Percentiles rank a stretch among this genome's conserved stretches.
phyloP scores from a whole-genome alignment of 2,329 filamentous ascomycete genomes.

The Pleoardoris graminearum region DNA sequence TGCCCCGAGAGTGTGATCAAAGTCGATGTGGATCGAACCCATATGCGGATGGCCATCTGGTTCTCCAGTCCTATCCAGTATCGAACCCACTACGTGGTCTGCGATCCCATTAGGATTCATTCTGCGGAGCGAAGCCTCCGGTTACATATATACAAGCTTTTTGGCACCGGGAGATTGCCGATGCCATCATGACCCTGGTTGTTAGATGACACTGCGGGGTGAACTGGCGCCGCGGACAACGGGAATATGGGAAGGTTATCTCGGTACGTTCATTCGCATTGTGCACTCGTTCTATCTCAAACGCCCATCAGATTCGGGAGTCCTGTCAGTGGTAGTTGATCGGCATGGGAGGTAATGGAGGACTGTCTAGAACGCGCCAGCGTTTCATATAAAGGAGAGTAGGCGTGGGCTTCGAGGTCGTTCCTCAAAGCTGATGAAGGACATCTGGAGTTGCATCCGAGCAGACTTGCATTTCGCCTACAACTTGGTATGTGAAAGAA shows the following conservation, averaged over 20 bases:
- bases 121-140: not conserved
- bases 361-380: not conserved
- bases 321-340: not conserved
- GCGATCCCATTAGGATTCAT: not conserved
- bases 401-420: too few species aligned
- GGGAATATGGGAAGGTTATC: not conserved
- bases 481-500: too few species aligned
- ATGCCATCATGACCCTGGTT: not conserved
- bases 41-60: not conserved
- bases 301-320: not conserved
- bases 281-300: not conserved
- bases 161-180: conserved; percentile 1
- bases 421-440: too few species aligned
- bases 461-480: too few species aligned
- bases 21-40: not conserved
- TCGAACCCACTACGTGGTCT: not conserved
- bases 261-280: not conserved
- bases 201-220: not conserved
- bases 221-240: not conserved
- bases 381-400: not conserved
- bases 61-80: not conserved
- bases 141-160: conserved; percentile 6
- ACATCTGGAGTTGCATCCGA: too few species aligned
- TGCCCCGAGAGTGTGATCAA: not conserved
- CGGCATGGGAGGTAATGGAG: not conserved